Base-by-base conservation (phyloP, 345 rosid species). In the Noccaea caerulescens region DNA sequence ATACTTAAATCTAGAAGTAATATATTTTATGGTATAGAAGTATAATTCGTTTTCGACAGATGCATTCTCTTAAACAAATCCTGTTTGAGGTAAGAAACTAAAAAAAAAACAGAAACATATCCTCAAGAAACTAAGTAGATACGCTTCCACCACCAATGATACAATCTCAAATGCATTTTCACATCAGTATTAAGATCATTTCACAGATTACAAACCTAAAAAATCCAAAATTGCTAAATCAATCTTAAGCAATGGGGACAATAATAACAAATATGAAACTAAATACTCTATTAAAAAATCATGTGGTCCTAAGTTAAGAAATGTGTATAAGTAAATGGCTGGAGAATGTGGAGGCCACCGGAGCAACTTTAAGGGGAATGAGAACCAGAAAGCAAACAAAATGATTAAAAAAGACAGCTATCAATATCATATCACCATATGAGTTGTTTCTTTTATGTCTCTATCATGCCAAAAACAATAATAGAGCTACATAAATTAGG, bases 341-440 rank as follows among this genome's bases (percentile, higher is more conserved):
- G 30, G 3, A 37, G 58, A 69, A 59, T 4, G 60, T 50, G 60
- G 68, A 71, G 75, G 75, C 80, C 87, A 83, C 68, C 72, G 76
- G 81, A 80, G 69, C 58, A 66, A 63, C 58, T 73, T 58, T 68
- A 6, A 14, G 70, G 12, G 12, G 63, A 63, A 73, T 69, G 55
- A 58, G 66, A 70, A 69, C 70, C 66, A 59, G 73, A 70, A 66
- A 64, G 64, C 27, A 42, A 25, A 67, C 3, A 51, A 23, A 67
- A 57, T 68, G 69, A 56, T 61, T 59, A 39, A 32, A 23, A 60
- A 57, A 46, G 83, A 81, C 80, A 78, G 81, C 82, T 45, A 43
- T 56, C 23, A 59, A 27, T 2, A 27, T 27, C 30, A 27, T 27
- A 27, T 27, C 30, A 27, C 4, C 30, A 27, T 27, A 27, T 27